Evolutionary conservation across 2,329 filamentous ascomycete genomes (phyloP).

Genomic region (Cladosporium halotolerans): DNA sequence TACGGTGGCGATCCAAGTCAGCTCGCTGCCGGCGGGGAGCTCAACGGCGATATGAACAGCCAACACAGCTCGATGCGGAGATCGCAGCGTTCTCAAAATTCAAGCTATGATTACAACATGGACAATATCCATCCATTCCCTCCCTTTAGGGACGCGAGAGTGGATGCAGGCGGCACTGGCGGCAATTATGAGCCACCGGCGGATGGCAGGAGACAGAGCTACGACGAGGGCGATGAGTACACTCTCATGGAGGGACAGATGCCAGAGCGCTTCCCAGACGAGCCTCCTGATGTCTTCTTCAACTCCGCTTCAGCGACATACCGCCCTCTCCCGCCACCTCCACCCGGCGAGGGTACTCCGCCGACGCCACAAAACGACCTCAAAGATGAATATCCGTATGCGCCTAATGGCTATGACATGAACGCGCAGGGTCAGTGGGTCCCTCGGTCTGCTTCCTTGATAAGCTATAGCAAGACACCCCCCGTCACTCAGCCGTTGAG

Average conservation of each 20-base stretch:
- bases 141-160: conserved; percentile 57
- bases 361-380: conserved; percentile 3
- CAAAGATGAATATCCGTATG: conserved; percentile 10
- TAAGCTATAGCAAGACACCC: conserved; percentile 74
- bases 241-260: conserved; percentile 38
- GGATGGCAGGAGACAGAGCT: conserved; percentile 65
- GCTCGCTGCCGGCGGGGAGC: conserved; percentile 31
- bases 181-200: conserved; percentile 70
- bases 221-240: conserved; percentile 84
- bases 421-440: conserved; percentile 38
- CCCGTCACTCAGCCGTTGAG: conserved; percentile 74
- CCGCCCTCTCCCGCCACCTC: conserved; percentile 57
- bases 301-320: conserved; percentile 68
- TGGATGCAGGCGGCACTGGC: conserved; percentile 87
- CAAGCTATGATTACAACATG: conserved; percentile 31
- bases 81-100: conserved; percentile 38
- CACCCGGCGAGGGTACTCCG: conserved; percentile 48
- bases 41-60: conserved; percentile 28
- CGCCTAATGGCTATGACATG: conserved; percentile 21
- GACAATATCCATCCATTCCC: conserved; percentile 54
- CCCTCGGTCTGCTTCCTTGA: conserved; percentile 73
- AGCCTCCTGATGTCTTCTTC: conserved; percentile 87
- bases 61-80: conserved; percentile 41
- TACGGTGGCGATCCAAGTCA: conserved; percentile 50
- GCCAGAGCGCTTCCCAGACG: conserved; percentile 38